phyloP scores from a whole-genome alignment of 148 eudicot species.

The Vaccinium darrowii region DNA sequence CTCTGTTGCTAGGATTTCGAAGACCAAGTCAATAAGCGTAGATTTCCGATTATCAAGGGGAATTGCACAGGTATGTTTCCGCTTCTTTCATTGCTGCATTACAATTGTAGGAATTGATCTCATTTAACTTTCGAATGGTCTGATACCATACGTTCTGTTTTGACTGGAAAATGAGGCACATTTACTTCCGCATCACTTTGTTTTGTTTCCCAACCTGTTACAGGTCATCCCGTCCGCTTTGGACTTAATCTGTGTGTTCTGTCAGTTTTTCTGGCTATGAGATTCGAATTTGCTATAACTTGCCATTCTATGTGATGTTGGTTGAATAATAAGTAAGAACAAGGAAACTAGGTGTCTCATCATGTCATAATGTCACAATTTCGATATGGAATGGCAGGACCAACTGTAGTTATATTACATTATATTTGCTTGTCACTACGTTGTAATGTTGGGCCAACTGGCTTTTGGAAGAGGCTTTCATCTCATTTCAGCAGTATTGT shows the following conservation, averaged over 20 bases:
- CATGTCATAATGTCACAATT: not conserved
- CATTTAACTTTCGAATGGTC: not conserved
- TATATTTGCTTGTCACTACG: not conserved
- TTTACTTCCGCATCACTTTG: not conserved
- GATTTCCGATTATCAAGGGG: slow-evolving; percentile 95
- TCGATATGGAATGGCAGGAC: not conserved
- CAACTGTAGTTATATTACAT: not conserved
- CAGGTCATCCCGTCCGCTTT: not conserved
- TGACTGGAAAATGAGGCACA: not conserved
- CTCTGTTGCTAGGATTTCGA: slow-evolving; percentile 69
- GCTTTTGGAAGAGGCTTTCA: not conserved
- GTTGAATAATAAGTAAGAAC: not conserved
- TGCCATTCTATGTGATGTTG: not conserved
- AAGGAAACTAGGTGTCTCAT: not conserved
- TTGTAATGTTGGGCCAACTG: not conserved
- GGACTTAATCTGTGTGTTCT: not conserved
- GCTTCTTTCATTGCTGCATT: not conserved
- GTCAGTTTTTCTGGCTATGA: not conserved
- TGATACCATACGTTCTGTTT: not conserved
- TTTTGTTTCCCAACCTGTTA: not conserved
- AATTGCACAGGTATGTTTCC: slow-evolving; percentile 72
- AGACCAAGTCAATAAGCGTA: slow-evolving; percentile 79
- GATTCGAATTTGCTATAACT: not conserved
- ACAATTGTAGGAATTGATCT: not conserved
- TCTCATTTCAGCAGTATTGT: not conserved